Evolutionary conservation across 169 alveolate genomes (phyloP).

Genomic region (Cytauxzoon felis): DNA sequence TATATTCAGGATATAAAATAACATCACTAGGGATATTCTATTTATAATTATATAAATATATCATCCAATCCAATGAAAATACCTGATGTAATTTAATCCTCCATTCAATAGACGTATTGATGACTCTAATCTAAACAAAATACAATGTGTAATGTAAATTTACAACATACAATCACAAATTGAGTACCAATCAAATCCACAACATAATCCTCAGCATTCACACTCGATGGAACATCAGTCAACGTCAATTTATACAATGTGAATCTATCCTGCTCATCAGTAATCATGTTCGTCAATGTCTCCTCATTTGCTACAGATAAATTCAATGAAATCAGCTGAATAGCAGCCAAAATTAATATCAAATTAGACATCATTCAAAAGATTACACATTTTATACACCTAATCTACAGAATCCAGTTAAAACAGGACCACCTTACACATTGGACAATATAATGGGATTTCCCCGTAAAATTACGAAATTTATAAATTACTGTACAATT

Average conservation of each 20-base stretch:
- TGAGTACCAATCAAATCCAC: constrained; percentile 57
- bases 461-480: too few species aligned
- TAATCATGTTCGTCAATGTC: constrained; percentile 13
- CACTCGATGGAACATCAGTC: constrained; percentile 16
- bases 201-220: constrained; percentile 46
- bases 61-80: neutral
- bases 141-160: neutral
- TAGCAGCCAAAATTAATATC: neutral
- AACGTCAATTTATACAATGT: constrained; percentile 28
- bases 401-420: too few species aligned
- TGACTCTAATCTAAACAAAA: constrained; percentile 18
- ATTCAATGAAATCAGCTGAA: neutral
- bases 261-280: constrained; percentile 33
- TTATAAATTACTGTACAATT: too few species aligned
- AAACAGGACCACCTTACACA: too few species aligned
- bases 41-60: neutral
- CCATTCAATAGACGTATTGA: constrained; percentile 30
- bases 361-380: neutral
- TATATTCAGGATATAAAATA: constrained; percentile 39
- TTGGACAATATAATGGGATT: too few species aligned
- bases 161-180: constrained; percentile 23
- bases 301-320: constrained; percentile 15
- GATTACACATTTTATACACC: neutral
- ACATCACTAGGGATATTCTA: constrained; percentile 26
- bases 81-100: constrained; percentile 44